Base-by-base conservation (phyloP, 495 filamentous ascomycete species). In the Podospora pseudoanserina region DNA sequence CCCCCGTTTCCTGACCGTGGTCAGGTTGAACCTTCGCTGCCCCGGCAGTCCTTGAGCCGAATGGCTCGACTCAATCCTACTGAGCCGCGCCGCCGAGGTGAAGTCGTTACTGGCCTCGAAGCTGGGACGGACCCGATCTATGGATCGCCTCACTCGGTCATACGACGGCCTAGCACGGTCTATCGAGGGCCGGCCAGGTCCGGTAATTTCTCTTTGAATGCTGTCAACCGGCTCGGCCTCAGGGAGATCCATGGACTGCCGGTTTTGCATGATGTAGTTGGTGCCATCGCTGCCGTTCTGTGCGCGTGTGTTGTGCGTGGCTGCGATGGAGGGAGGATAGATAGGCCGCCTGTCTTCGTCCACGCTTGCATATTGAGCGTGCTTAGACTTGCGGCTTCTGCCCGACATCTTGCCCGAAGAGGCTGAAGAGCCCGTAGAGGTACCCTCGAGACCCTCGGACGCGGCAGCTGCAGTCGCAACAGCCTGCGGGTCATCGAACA, bases 261-360 rank as follows among this genome's bases (percentile, higher is more conserved):
- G 87, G 77, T 88, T 85, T 55, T 88, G 75, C 71, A 74, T 85
- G 15, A 92, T 96, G 74, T 95, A 96, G 66, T 93, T 94, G 16
- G 94, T 97, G 32, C 93, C 93, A 78, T 97, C 93, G 79, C 93
- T 97, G 65, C 92, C 92, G 71, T 92, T 97, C 71, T 95, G 91
- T 73, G 91, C 94, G 66, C 89, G 90, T 65, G 89, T 86, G 72
- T 94, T 92, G 73, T 93, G 89, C 20, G 93, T 92, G 65, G 89
- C 91, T 63, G 56, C 56, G 7, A 88, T 85, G 19, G 94, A 95
- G 15, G 95, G 92, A 26, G 95, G 91, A 77, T 97, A 97, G 72
- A 97, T 96, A 26, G 92, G 92, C 72, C 91, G 86, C 75, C 90
- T 85, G 72, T 97, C 93, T 76, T 97, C 93, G 71, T 91, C 87